These are phyloP conservation scores for Mycena chlorophos DNA, from an alignment of 768 basidiomycete genomes.

Conservation along the genomic window DNA sequence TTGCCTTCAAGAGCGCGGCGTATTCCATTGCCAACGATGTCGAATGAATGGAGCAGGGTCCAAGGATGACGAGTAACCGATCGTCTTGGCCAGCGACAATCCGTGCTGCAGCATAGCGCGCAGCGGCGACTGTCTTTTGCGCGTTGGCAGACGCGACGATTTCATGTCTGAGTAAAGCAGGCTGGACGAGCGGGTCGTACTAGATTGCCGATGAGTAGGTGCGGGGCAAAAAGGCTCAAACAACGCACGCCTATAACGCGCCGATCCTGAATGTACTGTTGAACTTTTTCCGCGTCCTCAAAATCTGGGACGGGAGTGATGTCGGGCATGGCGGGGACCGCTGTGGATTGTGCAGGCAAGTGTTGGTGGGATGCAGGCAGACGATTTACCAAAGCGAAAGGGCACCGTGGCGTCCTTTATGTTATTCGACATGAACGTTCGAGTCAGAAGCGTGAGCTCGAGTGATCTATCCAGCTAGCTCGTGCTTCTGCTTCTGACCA, in stretches of 20 bases:
- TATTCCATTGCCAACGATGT: conserved; percentile 83
- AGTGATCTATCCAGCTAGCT: no score
- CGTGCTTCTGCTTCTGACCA: no score
- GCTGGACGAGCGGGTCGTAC: conserved; percentile 97
- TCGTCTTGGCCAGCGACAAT: conserved; percentile 85
- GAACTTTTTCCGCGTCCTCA: conserved; percentile 61
- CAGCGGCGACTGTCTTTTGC: conserved; percentile 72
- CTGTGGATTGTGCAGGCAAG: conserved; percentile 31
- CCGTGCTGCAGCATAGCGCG: conserved; percentile 76
- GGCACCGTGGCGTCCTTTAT: conserved; percentile 26
- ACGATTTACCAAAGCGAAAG: conserved; percentile 39
- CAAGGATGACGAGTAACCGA: conserved; percentile 86
- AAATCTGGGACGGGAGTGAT: conserved; percentile 66
- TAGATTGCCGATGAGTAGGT: conserved; percentile 33
- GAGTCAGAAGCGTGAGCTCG: no score
- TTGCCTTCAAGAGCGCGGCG: conserved; percentile 68
- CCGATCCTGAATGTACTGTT: conserved; percentile 77
- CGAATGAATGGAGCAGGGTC: conserved; percentile 95
- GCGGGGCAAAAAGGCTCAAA: not conserved
- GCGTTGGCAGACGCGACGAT: conserved; percentile 66
- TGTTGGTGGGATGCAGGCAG: conserved; percentile 22
- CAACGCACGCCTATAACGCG: conserved; percentile 74
- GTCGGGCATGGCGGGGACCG: conserved; percentile 50
- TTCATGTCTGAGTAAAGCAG: conserved; percentile 87
- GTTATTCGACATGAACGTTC: conserved; percentile 16